phyloP scores from a whole-genome alignment of 2,329 filamentous ascomycete genomes.

The Emericellopsis atlantica region DNA sequence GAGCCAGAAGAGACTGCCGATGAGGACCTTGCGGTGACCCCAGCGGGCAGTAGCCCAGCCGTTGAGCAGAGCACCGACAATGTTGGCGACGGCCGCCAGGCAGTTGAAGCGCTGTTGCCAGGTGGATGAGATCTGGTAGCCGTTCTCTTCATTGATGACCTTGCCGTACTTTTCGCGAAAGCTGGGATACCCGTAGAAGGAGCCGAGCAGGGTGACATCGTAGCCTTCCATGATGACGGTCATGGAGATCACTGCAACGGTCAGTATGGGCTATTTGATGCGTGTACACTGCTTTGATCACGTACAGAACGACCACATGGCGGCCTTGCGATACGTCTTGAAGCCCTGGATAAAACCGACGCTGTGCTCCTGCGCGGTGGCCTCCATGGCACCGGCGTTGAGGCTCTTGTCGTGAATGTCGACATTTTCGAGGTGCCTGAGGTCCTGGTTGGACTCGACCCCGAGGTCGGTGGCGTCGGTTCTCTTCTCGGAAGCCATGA shows the following conservation, averaged over 20 bases:
- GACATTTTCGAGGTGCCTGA: slow-evolving; percentile 17
- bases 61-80: slow-evolving; percentile 26
- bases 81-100: slow-evolving; percentile 19
- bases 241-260: slow-evolving; percentile 22
- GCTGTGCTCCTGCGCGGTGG: slow-evolving; percentile 23
- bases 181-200: slow-evolving; percentile 28
- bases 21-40: slow-evolving; percentile 31
- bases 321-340: slow-evolving; percentile 25
- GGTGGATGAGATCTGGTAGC: slow-evolving; percentile 31
- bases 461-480: slow-evolving; percentile 12
- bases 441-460: slow-evolving; percentile 11
- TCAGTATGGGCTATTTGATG: neutral
- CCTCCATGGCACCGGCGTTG: slow-evolving; percentile 20
- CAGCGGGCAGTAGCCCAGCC: slow-evolving; percentile 25
- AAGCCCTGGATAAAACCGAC: slow-evolving; percentile 18
- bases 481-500: slow-evolving; percentile 2
- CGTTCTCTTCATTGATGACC: slow-evolving; percentile 16
- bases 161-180: slow-evolving; percentile 27
- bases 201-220: slow-evolving; percentile 31
- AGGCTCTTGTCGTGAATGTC: slow-evolving; percentile 22
- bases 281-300: neutral
- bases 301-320: slow-evolving; percentile 25
- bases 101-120: slow-evolving; percentile 38
- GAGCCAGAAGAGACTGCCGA: slow-evolving; percentile 25
- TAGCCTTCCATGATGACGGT: slow-evolving; percentile 39